A percentile compares a stretch with the other conserved stretches of the same genome.
Conservation (phyloP, 495 filamentous ascomycete genomes). For the Aspergillus homomorphus region DNA sequence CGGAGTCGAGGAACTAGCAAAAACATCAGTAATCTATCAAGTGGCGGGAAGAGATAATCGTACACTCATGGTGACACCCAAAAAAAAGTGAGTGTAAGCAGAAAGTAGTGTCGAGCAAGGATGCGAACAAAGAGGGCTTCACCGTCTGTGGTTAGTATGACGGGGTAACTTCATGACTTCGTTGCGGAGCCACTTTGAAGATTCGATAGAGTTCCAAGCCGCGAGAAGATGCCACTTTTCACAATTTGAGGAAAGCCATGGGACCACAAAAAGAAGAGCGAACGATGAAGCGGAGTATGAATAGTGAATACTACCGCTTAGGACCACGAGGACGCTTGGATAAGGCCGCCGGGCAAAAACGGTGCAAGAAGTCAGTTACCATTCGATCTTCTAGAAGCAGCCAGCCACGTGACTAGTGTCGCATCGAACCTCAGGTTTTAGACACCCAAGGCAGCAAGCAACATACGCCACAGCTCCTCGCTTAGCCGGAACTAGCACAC, state of each 20-base stretch:
- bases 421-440: neutral
- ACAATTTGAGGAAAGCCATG: constrained; percentile 7
- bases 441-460: constrained; percentile 9
- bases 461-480: constrained; percentile 33
- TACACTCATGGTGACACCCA: constrained; percentile 47
- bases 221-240: constrained; percentile 17
- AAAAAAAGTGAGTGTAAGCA: neutral
- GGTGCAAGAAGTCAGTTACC: constrained; percentile 14
- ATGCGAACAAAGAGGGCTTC: constrained; percentile 26
- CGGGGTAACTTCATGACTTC: constrained; percentile 49
- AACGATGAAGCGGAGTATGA: neutral
- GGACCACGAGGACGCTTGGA: constrained; percentile 37
- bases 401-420: constrained; percentile 31
- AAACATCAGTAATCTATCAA: constrained; percentile 21
- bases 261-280: neutral
- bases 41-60: constrained; percentile 13
- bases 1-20: constrained; percentile 55
- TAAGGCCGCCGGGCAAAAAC: constrained; percentile 26
- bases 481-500: constrained; percentile 26
- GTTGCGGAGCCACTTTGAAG: constrained; percentile 27
- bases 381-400: constrained; percentile 28
- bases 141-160: constrained; percentile 47
- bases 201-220: constrained; percentile 19
- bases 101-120: neutral
- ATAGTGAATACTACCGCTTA: neutral